Evolutionary conservation across 2,329 filamentous ascomycete genomes (phyloP).

Genomic region (Aquanectria penicillioides): DNA sequence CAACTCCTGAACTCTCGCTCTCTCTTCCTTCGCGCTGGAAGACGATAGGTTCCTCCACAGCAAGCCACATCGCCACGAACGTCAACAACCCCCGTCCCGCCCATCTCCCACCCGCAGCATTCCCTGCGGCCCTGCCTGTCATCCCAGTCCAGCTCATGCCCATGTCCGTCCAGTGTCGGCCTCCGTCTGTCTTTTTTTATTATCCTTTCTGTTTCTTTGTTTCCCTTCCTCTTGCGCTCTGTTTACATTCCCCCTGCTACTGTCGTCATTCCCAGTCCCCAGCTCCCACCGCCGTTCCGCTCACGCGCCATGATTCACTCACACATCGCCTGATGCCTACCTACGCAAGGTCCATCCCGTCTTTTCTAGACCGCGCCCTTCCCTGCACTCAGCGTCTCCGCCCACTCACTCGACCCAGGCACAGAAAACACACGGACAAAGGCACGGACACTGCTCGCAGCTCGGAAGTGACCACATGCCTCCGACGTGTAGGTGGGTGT

Average conservation of each 20-base stretch:
- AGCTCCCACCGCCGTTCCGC: not conserved
- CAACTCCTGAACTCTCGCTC: no score
- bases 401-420: no score
- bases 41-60: not conserved
- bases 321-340: not conserved
- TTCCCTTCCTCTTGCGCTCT: not conserved
- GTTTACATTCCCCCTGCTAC: not conserved
- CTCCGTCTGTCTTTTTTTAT: not conserved
- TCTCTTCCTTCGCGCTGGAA: not conserved
- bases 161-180: slow-evolving; percentile 11
- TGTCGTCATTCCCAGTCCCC: not conserved
- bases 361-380: not conserved
- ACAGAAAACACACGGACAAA: not conserved
- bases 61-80: slow-evolving; percentile 4
- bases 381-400: no score
- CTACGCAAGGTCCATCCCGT: slow-evolving; percentile 12
- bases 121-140: slow-evolving; percentile 35
- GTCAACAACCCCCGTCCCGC: not conserved
- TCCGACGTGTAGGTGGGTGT: not conserved
- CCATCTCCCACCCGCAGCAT: slow-evolving; percentile 28
- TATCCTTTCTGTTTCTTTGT: not conserved
- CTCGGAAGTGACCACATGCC: not conserved
- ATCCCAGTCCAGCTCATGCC: slow-evolving; percentile 28
- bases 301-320: not conserved
- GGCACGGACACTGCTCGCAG: not conserved